Evolutionary conservation across 306 rosid species (phyloP).

Genomic region (Trichosanthes cucumerina): DNA sequence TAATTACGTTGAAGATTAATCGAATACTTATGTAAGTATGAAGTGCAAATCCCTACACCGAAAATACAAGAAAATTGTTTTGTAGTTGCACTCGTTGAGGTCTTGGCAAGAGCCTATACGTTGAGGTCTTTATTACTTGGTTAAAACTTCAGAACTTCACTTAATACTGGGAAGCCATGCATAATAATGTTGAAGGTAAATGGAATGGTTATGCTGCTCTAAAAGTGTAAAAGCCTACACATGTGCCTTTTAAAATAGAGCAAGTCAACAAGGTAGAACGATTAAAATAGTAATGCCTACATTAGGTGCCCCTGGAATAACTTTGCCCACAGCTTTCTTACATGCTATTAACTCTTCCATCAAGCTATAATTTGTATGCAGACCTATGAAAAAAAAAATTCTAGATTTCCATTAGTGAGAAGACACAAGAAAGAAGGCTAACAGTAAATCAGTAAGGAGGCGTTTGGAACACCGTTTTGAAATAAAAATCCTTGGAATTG

Average conservation of each 20-base stretch:
- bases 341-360: slow-evolving; percentile 98
- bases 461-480: too few species aligned
- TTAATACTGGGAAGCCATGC: background rate
- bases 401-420: background rate
- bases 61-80: background rate
- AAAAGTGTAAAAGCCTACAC: background rate
- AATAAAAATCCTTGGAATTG: too few species aligned
- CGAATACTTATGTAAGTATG: background rate
- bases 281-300: slow-evolving; percentile 33
- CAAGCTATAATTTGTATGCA: slow-evolving; percentile 88
- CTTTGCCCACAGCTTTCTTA: slow-evolving; percentile 77
- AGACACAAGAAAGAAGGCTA: background rate
- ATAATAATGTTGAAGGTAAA: background rate
- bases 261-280: background rate
- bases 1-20: background rate
- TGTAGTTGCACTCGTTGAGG: background rate
- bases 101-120: background rate
- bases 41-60: background rate
- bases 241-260: background rate
- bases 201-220: background rate
- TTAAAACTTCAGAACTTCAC: background rate
- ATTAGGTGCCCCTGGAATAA: slow-evolving; percentile 76
- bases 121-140: background rate
- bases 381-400: slow-evolving; percentile 44
- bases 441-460: background rate